Base-by-base conservation (phyloP, 2,329 filamentous ascomycete genomes). In the Emmonsiellopsis sp. region DNA sequence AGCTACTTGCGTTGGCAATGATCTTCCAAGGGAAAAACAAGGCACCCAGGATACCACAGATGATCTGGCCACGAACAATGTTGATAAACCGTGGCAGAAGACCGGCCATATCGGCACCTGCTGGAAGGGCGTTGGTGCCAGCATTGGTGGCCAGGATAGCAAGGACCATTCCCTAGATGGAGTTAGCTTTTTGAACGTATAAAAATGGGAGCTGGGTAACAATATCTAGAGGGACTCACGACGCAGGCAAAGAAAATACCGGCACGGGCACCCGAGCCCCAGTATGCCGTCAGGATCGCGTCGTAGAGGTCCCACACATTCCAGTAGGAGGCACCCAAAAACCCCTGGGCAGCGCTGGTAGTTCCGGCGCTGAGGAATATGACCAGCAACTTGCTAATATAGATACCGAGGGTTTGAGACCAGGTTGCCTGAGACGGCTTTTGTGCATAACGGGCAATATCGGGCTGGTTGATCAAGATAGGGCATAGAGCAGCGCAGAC, bases 221-320 rank as follows among this genome's bases (percentile, higher is more conserved):
- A 27, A 27, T 27, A 27, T 27, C 3, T 27, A 40, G 37, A 4
- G 14, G 1, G 11, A 40, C 37, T 40, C 14, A 40, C 37, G 1
- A 71, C 51, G 2, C 63, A 60, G 2, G 65, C 68, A 45, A 74
- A 66, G 58, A 75, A 73, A 39, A 74, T 62, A 2, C 65, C 65
- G 7, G 69, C 68, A 5, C 72, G 66, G 5, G 69, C 66, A 5
- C 61, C 63, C 0, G 72, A 63, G 1, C 61, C 61, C 63, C 69
- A 74, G 57, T 69, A 69, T 31, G 65, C 63, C 14, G 69, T 67
- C 5, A 75, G 64, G 6, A 75, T 70, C 1, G 63, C 61, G 33
- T 61, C 61, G 51, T 70, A 69, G n/a, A 75, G 64, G 57, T 74
- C 72, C 71, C 72, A 74, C 1, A 71, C 60, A 51, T 75, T 74